Evolutionary conservation across 1,284 basidiomycete species (phyloP), one percentile per base, ranked within the genome.

Genomic region (Trametes sp.): DNA sequence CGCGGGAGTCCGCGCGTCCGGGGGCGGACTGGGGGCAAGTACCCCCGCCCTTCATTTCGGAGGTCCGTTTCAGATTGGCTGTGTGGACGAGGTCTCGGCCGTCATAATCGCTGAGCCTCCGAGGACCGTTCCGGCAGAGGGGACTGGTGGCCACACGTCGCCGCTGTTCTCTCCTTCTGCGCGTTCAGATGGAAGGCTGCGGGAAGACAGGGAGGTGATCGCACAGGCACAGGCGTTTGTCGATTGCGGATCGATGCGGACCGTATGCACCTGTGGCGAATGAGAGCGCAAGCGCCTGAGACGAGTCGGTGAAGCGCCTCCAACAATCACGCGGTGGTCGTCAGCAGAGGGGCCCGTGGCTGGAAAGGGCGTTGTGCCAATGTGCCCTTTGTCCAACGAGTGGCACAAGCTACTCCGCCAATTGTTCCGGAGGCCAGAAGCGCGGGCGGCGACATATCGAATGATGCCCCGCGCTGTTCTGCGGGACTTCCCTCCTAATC

Each of bases 161-260:
- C 62, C 57, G 59, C 59, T 52, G 62, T 66, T 63, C 65, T 54
- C 54, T 54, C 59, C 59, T 61, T 66, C 62, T 38, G 53, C 54
- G 50, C 16, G 59, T 63, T 61, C 62, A 59, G 62, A 64, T 67
- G 54, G 65, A 67, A 66, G 45, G 49, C 54, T 46, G 57, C 41
- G 54, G 45, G 49, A 29, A 56, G 57, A 61, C 57, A 54, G 54
- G 36, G 50, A 38, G 56, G 55, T 60, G 53, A 51, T 49, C 55
- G 35, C 41, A 58, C 60, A 67, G 65, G 62, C 62, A 67, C 62
- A 56, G 33, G 58, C 59, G 48, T 31, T 49, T 61, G 63, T 62
- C 52, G 29, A 63, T 61, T 59, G 54, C 65, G 65, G 62, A 66
- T 66, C 65, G 62, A 66, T 66, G 62, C 62, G 59, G 61, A 23